Percentiles rank a stretch among this genome's conserved stretches.
These are phyloP conservation scores for Datura wrightii DNA, from an alignment of 257 asterid genomes.

Conservation along the genomic window DNA sequence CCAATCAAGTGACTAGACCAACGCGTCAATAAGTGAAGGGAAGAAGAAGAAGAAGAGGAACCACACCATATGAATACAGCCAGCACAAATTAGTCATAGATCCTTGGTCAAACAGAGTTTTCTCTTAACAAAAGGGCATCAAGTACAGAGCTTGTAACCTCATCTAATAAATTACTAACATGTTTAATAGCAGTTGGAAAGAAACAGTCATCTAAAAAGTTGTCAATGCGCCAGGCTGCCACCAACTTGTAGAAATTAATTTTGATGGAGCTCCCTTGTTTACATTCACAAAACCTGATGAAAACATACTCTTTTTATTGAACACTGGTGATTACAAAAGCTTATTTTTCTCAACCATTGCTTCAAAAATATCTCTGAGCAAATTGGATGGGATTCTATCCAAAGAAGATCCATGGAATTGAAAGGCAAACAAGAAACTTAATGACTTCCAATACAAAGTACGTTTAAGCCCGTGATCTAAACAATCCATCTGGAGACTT, in stretches of 20 bases:
- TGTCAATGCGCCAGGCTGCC: background rate
- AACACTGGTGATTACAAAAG: background rate
- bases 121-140: constrained; percentile 17
- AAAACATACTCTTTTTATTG: background rate
- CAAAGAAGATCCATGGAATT: constrained; percentile 3
- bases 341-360: constrained; percentile 16
- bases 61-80: background rate
- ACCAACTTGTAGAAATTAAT: background rate
- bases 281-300: background rate
- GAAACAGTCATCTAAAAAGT: background rate
- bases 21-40: background rate
- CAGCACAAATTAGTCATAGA: background rate
- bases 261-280: constrained; percentile 6
- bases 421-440: constrained; percentile 26
- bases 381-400: background rate
- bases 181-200: background rate
- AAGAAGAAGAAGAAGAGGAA: background rate
- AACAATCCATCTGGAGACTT: background rate
- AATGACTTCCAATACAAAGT: background rate
- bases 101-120: background rate
- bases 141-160: constrained; percentile 17
- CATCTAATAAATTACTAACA: constrained; percentile 9
- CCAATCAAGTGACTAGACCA: constrained; percentile 1
- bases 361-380: background rate
- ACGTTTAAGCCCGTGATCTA: background rate